Evolutionary conservation across 148 eudicot genomes (phyloP).

Genomic region (Beta vulgaris): DNA sequence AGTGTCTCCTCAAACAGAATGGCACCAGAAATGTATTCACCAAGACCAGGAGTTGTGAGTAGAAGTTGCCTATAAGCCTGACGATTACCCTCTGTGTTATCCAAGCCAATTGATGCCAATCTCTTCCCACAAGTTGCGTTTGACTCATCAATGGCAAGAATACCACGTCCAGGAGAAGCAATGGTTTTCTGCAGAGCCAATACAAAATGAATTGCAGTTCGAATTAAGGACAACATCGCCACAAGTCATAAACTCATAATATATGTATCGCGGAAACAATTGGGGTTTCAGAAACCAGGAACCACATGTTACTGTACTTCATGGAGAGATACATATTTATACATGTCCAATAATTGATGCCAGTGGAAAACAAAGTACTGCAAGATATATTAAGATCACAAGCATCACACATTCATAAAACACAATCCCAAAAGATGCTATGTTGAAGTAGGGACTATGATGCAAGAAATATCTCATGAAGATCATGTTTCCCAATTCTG

Average conservation of each 20-base stretch:
- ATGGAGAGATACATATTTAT: too few relatives aligned
- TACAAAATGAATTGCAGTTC: background rate
- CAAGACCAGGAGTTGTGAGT: slow-evolving; percentile 87
- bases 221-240: background rate
- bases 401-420: background rate
- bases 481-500: too few relatives aligned
- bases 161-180: slow-evolving; percentile 97
- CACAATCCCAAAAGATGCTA: too few relatives aligned
- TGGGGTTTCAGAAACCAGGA: too few relatives aligned
- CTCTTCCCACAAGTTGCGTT: slow-evolving; percentile 95
- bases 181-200: slow-evolving; percentile 54
- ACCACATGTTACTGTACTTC: too few relatives aligned
- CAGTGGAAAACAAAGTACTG: background rate
- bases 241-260: background rate
- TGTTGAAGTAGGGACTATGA: too few relatives aligned
- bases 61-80: slow-evolving; percentile 89
- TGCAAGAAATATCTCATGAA: too few relatives aligned
- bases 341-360: background rate
- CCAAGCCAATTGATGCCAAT: slow-evolving; percentile 85
- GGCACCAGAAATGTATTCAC: slow-evolving; percentile 89
- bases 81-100: slow-evolving; percentile 77
- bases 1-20: slow-evolving; percentile 94
- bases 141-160: slow-evolving; percentile 95
- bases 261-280: too few relatives aligned
- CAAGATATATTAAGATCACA: background rate